These are phyloP conservation scores for Pelomyxa schiedti DNA, from an alignment of 78 protist genomes.

Conservation along the genomic window DNA sequence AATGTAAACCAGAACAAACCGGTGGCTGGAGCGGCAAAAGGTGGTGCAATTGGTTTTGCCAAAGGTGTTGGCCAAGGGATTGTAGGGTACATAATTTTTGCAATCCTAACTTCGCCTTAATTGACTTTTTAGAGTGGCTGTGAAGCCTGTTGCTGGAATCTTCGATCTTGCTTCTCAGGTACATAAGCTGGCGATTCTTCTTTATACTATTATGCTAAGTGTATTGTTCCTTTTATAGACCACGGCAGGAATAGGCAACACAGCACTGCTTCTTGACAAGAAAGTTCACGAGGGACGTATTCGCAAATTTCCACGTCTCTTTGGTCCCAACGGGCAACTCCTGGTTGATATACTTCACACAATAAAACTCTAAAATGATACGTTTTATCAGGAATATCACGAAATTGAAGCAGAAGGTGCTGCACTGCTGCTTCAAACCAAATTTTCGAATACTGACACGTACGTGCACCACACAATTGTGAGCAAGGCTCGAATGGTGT, in stretches of 20 bases:
- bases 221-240: neutral
- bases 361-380: too few species aligned
- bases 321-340: neutral
- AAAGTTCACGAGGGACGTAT: neutral
- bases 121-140: too few species aligned
- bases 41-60: constrained; percentile 61
- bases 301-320: neutral
- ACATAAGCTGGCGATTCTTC: too few species aligned
- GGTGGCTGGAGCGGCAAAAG: constrained; percentile 44
- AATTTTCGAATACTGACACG: neutral
- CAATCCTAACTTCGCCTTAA: too few species aligned
- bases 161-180: constrained; percentile 41
- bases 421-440: neutral
- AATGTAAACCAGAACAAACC: constrained; percentile 23
- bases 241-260: constrained; percentile 67
- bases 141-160: constrained; percentile 75
- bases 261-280: constrained; percentile 34
- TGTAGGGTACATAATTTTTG: too few species aligned
- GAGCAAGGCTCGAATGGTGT: neutral
- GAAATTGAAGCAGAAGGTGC: neutral
- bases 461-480: neutral
- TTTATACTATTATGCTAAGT: neutral
- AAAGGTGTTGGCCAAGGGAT: constrained; percentile 76
- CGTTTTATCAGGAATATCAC: too few species aligned
- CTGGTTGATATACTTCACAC: too few species aligned